Percentiles rank a stretch among this genome's conserved stretches.
Evolutionary conservation across 192 early-diverging fungal genomes (phyloP).

Genomic region (Coemansia sp.): DNA sequence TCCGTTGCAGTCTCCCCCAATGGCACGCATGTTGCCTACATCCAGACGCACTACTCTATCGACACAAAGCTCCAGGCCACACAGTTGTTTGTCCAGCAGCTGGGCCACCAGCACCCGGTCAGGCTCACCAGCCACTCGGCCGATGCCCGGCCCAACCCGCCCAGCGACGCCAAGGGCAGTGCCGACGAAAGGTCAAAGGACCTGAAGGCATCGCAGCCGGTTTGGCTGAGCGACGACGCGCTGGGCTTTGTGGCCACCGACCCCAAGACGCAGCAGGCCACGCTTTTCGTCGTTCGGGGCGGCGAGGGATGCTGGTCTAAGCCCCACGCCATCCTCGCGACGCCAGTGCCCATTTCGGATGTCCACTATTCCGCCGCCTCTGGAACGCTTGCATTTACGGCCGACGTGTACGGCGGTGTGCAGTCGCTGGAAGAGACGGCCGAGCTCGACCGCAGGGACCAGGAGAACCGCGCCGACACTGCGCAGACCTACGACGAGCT

Average conservation of each 20-base stretch:
- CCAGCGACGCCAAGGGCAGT: background rate
- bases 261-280: conserved; percentile 14
- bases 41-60: conserved; percentile 57
- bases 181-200: background rate
- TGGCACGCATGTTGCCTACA: conserved; percentile 51
- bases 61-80: conserved; percentile 52
- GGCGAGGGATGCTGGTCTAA: conserved; percentile 30
- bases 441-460: conserved; percentile 45
- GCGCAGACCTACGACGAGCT: conserved; percentile 61
- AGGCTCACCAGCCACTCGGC: conserved; percentile 9
- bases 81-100: conserved; percentile 33
- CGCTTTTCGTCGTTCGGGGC: conserved; percentile 48
- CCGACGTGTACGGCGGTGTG: conserved; percentile 57
- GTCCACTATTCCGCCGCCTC: conserved; percentile 53
- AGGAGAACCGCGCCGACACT: conserved; percentile 52
- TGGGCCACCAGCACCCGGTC: conserved; percentile 1
- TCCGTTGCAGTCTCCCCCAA: conserved; percentile 50
- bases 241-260: conserved; percentile 33
- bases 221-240: conserved; percentile 32
- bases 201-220: conserved; percentile 35
- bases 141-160: conserved; percentile 27
- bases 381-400: conserved; percentile 58
- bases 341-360: conserved; percentile 49
- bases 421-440: conserved; percentile 53
- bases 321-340: conserved; percentile 41